Evolutionary conservation across 768 basidiomycete genomes (phyloP).

Genomic region (Serendipita vermifera): DNA sequence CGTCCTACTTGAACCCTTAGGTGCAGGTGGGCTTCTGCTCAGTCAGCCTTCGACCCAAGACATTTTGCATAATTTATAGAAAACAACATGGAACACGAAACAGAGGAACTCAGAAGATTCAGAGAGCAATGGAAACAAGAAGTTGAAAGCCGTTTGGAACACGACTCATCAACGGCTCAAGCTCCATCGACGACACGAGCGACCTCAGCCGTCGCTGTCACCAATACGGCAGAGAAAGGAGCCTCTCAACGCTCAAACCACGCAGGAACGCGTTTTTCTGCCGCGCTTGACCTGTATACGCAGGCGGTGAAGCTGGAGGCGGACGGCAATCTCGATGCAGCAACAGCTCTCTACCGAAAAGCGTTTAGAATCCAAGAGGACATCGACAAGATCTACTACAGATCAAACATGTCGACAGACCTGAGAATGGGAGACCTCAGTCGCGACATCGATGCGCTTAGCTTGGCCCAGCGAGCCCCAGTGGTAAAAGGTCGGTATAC

Average conservation of each 20-base stretch:
- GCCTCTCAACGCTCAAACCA: not conserved
- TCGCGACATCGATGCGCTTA: not conserved
- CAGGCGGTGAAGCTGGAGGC: constrained; percentile 64
- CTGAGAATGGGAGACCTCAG: not conserved
- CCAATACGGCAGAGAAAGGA: not conserved
- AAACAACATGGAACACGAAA: constrained; percentile 30
- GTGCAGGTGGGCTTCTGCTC: too few relatives aligned
- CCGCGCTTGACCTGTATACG: constrained; percentile 54
- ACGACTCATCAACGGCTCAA: too few relatives aligned
- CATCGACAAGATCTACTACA: constrained; percentile 59
- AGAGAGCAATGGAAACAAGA: constrained; percentile 64
- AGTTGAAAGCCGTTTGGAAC: constrained; percentile 23
- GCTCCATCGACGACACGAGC: not conserved
- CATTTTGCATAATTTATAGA: too few relatives aligned
- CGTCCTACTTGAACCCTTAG: too few relatives aligned
- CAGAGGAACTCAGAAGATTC: constrained; percentile 53
- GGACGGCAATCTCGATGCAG: constrained; percentile 58
- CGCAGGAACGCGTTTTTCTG: constrained; percentile 27
- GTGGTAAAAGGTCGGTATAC: not conserved
- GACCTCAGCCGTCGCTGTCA: constrained; percentile 12
- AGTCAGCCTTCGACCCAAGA: too few relatives aligned
- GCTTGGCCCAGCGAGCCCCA: not conserved
- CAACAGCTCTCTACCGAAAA: constrained; percentile 59
- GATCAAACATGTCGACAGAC: constrained; percentile 13
- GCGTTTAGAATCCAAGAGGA: constrained; percentile 67